phyloP scores from a whole-genome alignment of 345 rosid species.

The Abelmoschus esculentus region DNA sequence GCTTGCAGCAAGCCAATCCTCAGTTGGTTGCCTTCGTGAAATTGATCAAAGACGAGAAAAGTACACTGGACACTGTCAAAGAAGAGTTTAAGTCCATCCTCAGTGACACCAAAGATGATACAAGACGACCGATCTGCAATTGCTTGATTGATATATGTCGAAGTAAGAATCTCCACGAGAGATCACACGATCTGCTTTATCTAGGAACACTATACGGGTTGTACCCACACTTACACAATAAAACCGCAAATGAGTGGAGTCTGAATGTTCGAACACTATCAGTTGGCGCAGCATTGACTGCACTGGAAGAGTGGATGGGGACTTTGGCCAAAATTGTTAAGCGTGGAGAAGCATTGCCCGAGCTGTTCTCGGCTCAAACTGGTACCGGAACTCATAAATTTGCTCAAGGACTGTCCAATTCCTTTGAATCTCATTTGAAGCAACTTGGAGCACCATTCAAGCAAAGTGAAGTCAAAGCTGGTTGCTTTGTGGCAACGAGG shows the following conservation, averaged over 20 bases:
- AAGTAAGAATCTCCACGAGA: slow-evolving; percentile 38
- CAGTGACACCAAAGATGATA: slow-evolving; percentile 45
- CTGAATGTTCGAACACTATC: slow-evolving; percentile 77
- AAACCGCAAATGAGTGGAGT: slow-evolving; percentile 65
- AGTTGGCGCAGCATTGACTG: slow-evolving; percentile 76
- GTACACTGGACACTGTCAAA: slow-evolving; percentile 39
- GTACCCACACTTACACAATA: slow-evolving; percentile 72
- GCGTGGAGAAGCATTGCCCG: slow-evolving; percentile 62
- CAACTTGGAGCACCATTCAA: slow-evolving; percentile 63
- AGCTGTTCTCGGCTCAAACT: slow-evolving; percentile 66
- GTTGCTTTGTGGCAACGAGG: slow-evolving; percentile 65
- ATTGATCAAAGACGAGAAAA: slow-evolving; percentile 41
- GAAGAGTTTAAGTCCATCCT: slow-evolving; percentile 56
- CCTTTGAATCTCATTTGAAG: slow-evolving; percentile 57
- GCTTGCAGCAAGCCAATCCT: slow-evolving; percentile 59
- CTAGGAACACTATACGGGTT: slow-evolving; percentile 68
- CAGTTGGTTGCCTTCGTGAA: slow-evolving; percentile 53
- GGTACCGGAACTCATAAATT: slow-evolving; percentile 82
- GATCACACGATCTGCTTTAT: slow-evolving; percentile 82
- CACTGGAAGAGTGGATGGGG: slow-evolving; percentile 84
- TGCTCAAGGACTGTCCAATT: slow-evolving; percentile 64
- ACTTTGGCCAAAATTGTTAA: slow-evolving; percentile 49
- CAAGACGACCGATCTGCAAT: slow-evolving; percentile 84
- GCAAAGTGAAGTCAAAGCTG: slow-evolving; percentile 52
- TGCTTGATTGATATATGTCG: slow-evolving; percentile 82